Percentiles rank a stretch among this genome's conserved stretches.
Evolutionary conservation across 768 basidiomycete species (phyloP).

Genomic region (Phaffia australis): DNA sequence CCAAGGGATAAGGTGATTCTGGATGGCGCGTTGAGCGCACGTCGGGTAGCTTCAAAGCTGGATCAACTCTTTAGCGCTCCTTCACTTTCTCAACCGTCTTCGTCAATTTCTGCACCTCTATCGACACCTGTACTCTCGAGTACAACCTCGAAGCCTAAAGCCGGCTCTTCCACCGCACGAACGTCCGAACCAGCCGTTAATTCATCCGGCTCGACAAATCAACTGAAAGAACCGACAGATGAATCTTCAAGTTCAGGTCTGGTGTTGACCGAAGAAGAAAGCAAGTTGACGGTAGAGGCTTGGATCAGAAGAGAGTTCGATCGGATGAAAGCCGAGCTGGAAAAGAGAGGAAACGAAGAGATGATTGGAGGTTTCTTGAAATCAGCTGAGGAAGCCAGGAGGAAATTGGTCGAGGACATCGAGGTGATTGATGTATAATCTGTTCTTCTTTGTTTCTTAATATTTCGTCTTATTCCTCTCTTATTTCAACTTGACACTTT

Average conservation of each 20-base stretch:
- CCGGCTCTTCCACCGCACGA: neutral
- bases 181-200: too few species aligned
- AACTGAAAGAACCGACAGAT: too few species aligned
- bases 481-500: neutral
- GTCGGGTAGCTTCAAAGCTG: too few species aligned
- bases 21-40: too few species aligned
- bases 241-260: neutral
- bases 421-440: slow-evolving; percentile 11
- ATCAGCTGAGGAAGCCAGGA: slow-evolving; percentile 17
- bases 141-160: neutral
- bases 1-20: too few species aligned
- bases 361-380: slow-evolving; percentile 10
- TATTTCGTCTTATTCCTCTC: neutral
- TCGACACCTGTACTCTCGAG: neutral
- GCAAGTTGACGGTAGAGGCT: neutral
- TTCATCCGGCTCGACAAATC: too few species aligned
- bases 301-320: slow-evolving; percentile 18
- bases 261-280: slow-evolving; percentile 4
- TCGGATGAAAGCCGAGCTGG: slow-evolving; percentile 9
- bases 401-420: slow-evolving; percentile 17
- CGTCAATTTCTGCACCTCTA: neutral
- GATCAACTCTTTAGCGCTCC: too few species aligned
- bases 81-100: too few species aligned
- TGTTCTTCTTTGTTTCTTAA: neutral
- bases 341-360: slow-evolving; percentile 6